phyloP scores from a whole-genome alignment of 805 yeast genomes.

The Candida stauntonica region DNA sequence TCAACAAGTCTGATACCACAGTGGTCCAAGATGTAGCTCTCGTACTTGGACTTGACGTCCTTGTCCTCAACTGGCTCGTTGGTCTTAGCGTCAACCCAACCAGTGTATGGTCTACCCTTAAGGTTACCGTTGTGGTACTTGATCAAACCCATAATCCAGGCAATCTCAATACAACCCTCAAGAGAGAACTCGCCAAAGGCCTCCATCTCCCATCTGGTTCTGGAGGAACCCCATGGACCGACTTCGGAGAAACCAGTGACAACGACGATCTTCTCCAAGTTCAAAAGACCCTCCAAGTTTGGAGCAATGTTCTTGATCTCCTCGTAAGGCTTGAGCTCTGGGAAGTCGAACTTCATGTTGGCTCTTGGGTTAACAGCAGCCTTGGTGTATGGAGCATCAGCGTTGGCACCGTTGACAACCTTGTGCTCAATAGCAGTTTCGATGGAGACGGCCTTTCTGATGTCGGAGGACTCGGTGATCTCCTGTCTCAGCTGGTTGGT shows the following conservation, averaged over 20 bases:
- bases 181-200: constrained; percentile 89
- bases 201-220: constrained; percentile 99
- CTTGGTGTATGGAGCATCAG: constrained; percentile 80
- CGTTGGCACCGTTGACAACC: constrained; percentile 80
- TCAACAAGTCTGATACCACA: constrained; percentile 96
- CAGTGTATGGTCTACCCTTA: constrained; percentile 87
- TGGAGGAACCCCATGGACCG: constrained; percentile 98
- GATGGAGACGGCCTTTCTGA: constrained; percentile 91
- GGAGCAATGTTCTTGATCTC: constrained; percentile 66
- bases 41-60: constrained; percentile 90
- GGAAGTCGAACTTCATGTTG: constrained; percentile 92
- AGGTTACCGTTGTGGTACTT: constrained; percentile 89
- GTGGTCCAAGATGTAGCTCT: constrained; percentile 82
- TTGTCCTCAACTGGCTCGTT: constrained; percentile 90
- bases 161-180: constrained; percentile 98
- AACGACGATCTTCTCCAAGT: constrained; percentile 87
- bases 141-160: constrained; percentile 98
- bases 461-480: constrained; percentile 76
- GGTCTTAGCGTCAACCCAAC: constrained; percentile 97
- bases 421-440: constrained; percentile 84
- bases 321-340: constrained; percentile 71
- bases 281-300: constrained; percentile 84
- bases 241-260: constrained; percentile 98
- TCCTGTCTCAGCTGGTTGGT: constrained; percentile 74
- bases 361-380: constrained; percentile 88